Conservation (phyloP, 306 rosid genomes). For the Oxytropis ochrocephala region DNA sequence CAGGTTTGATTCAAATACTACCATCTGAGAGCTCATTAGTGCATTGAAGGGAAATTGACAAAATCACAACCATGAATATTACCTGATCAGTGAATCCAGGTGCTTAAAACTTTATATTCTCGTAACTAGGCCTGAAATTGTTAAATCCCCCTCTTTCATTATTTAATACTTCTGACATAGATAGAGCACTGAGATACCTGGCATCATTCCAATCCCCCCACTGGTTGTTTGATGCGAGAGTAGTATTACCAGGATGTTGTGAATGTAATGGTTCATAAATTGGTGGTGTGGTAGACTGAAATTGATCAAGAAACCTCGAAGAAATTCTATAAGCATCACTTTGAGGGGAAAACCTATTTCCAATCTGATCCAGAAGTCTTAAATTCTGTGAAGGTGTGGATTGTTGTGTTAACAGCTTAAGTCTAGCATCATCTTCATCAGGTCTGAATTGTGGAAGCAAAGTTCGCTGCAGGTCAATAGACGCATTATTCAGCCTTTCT, state of each 20-base stretch:
- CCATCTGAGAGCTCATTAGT: constrained; percentile 10
- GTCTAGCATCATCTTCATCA: constrained; percentile 31
- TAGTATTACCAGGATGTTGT: constrained; percentile 27
- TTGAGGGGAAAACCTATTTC: constrained; percentile 25
- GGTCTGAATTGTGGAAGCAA: constrained; percentile 24
- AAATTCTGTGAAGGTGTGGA: constrained; percentile 26
- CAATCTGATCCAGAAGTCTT: constrained; percentile 23
- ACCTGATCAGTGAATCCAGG: constrained; percentile 12
- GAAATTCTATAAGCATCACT: constrained; percentile 32
- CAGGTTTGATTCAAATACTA: neutral
- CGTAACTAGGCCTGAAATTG: constrained; percentile 28
- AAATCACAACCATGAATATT: constrained; percentile 13
- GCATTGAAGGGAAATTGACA: neutral
- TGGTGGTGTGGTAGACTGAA: constrained; percentile 33
- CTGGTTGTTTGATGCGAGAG: constrained; percentile 27
- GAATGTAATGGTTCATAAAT: constrained; percentile 29
- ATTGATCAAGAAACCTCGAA: constrained; percentile 32
- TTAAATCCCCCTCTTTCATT: constrained; percentile 26
- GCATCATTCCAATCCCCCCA: constrained; percentile 38
- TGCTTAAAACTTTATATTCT: constrained; percentile 29
- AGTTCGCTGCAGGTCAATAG: constrained; percentile 27
- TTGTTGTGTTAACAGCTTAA: constrained; percentile 29
- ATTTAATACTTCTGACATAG: constrained; percentile 31
- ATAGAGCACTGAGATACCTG: constrained; percentile 28
- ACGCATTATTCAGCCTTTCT: constrained; percentile 23